These are phyloP conservation scores for Blastocystis sp. DNA, from an alignment of 352 stramenopile genomes.

Conservation along the genomic window DNA sequence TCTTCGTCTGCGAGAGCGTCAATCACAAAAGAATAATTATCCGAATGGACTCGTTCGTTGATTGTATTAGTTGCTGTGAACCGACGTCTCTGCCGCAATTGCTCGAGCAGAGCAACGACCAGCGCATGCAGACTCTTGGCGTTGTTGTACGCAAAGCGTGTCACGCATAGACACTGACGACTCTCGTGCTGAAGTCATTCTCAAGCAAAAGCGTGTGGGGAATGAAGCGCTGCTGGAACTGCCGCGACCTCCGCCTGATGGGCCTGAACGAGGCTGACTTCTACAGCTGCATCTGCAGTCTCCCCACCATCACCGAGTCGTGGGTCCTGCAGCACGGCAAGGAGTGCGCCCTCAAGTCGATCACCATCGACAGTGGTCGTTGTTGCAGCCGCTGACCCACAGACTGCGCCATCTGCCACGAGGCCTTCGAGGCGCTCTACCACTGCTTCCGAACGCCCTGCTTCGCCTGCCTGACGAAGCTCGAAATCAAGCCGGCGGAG, in stretches of 20 bases:
- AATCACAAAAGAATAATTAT: slow-evolving; percentile 9
- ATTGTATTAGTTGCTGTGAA: slow-evolving; percentile 65
- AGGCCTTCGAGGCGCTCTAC: slow-evolving; percentile 46
- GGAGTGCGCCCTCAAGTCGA: neutral
- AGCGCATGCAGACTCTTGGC: slow-evolving; percentile 41
- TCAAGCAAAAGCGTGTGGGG: slow-evolving; percentile 55
- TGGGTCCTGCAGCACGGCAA: slow-evolving; percentile 43
- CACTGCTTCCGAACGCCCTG: slow-evolving; percentile 54
- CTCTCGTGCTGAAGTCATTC: slow-evolving; percentile 59
- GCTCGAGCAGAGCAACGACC: slow-evolving; percentile 53
- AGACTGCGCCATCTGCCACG: slow-evolving; percentile 52
- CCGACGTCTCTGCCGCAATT: slow-evolving; percentile 37
- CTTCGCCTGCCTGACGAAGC: slow-evolving; percentile 12
- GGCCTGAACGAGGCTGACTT: slow-evolving; percentile 45
- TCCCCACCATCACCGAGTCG: slow-evolving; percentile 25
- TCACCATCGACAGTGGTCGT: slow-evolving; percentile 46
- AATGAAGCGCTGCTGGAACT: slow-evolving; percentile 58
- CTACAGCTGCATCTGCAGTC: slow-evolving; percentile 64
- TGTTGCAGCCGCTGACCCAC: neutral
- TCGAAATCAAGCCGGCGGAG: slow-evolving; percentile 30
- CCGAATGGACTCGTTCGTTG: slow-evolving; percentile 60
- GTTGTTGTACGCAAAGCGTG: neutral
- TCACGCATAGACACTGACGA: slow-evolving; percentile 45
- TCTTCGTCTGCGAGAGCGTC: neutral
- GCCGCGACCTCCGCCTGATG: slow-evolving; percentile 34